Evolutionary conservation across 2,329 filamentous ascomycete genomes (phyloP), one percentile per base, ranked within the genome.

Genomic region (Clonostachys chloroleuca): DNA sequence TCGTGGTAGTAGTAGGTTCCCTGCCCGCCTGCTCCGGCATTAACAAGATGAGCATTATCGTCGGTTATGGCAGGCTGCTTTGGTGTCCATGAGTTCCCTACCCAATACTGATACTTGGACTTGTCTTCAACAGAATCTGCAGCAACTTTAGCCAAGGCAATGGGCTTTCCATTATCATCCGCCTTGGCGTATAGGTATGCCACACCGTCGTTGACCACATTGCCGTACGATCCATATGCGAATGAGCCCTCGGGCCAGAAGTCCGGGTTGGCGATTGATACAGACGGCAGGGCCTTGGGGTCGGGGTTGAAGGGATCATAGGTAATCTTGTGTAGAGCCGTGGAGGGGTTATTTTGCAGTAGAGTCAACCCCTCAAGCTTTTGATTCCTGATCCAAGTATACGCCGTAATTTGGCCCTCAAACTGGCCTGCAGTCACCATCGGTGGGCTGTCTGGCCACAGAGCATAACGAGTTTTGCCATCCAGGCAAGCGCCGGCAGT

Each of bases 1-100:
- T 48, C 43, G 18, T 48, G 54, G 44, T 50, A 56, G 49, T 54
- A 56, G 48, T 51, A 56, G 14, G 53, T 56, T 17, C 54, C 54
- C 42, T 56, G 54, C 3, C 54, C 54, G 12, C 53, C 50, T n/a
- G 50, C 51, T 30, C 54, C 51, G n/a, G 50, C 52, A 44, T 54
- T 52, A 18, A 49, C 45, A 13, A 56, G 42, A 13, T 48, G 45
- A n/a, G 51, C 50, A 6, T 41, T 43, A 8, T 16, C 18, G 42
- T 56, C 42, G 40, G 47, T 36, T 36, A 50, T 49, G 45, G 39
- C 30, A 9, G 54, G 54, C 30, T 40, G 47, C 24, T 34, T 45
- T 24, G 13, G 41, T 4, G 50, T 55, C 54, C 54, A 56, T 6
- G 20, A 37, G 14, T 50, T 47, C 33, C 39, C 6, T 34, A 54